A percentile compares a stretch with the other conserved stretches of the same genome.
phyloP scores from a whole-genome alignment of 495 filamentous ascomycete genomes.

The Talaromyces liani region DNA sequence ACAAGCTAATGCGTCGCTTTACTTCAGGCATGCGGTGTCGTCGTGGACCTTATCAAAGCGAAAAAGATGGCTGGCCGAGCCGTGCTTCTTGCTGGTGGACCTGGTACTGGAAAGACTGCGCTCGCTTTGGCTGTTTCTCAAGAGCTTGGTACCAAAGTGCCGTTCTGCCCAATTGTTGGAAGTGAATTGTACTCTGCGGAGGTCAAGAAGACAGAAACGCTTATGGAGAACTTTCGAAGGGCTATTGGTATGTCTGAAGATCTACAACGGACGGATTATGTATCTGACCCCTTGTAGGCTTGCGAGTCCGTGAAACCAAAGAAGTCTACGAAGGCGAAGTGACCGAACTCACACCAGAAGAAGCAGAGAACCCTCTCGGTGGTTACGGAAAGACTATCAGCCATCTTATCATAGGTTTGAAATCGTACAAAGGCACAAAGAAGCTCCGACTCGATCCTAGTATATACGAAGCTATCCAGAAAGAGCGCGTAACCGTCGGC shows the following conservation, averaged over 20 bases:
- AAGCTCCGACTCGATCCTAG: constrained; percentile 93
- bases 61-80: constrained; percentile 97
- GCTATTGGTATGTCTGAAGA: constrained; percentile 63
- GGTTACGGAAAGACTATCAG: constrained; percentile 93
- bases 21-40: constrained; percentile 75
- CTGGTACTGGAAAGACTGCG: constrained; percentile 95
- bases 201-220: constrained; percentile 96
- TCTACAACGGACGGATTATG: neutral
- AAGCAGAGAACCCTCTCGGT: constrained; percentile 94
- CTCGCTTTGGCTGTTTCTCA: constrained; percentile 90
- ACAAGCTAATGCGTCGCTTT: constrained; percentile 8
- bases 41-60: constrained; percentile 87
- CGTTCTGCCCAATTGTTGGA: constrained; percentile 93
- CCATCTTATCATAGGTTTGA: constrained; percentile 80
- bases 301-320: constrained; percentile 94
- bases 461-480: constrained; percentile 98
- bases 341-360: constrained; percentile 91
- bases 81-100: constrained; percentile 84
- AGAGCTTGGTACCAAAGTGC: constrained; percentile 93
- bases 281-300: constrained; percentile 40
- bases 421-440: constrained; percentile 90
- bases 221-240: constrained; percentile 97
- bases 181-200: constrained; percentile 96
- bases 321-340: constrained; percentile 98
- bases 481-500: constrained; percentile 90